Evolutionary conservation across 805 yeast genomes (phyloP).

Genomic region (Suhomyces vadensis): DNA sequence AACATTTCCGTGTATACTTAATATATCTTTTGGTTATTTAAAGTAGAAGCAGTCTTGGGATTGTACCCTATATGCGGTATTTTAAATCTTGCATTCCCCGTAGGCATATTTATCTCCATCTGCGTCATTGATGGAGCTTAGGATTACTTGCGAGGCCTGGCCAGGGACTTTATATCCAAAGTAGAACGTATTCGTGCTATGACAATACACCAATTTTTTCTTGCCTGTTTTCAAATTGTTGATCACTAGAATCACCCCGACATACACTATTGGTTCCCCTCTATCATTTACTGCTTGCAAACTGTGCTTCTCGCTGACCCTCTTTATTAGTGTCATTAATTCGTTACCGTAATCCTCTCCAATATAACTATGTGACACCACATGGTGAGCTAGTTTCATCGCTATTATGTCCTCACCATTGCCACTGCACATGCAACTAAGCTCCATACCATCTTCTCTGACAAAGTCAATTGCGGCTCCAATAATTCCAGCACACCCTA

Average conservation of each 20-base stretch:
- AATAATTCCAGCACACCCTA: conserved; percentile 54
- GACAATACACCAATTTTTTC: conserved; percentile 31
- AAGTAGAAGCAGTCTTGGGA: too few relatives aligned
- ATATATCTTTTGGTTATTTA: conserved; percentile 10
- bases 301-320: conserved; percentile 10
- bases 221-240: conserved; percentile 9
- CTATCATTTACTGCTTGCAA: conserved; percentile 15
- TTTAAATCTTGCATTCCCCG: conserved; percentile 25
- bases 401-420: conserved; percentile 56
- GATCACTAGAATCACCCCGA: conserved; percentile 32
- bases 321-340: conserved; percentile 18
- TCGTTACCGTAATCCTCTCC: conserved; percentile 20
- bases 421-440: conserved; percentile 49
- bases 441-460: conserved; percentile 18
- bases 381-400: conserved; percentile 40
- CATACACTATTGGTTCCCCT: conserved; percentile 22
- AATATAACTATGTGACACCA: conserved; percentile 16
- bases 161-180: conserved; percentile 21
- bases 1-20: conserved; percentile 15
- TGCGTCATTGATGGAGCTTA: conserved; percentile 17
- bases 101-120: conserved; percentile 24
- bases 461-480: conserved; percentile 45
- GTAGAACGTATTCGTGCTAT: conserved; percentile 34
- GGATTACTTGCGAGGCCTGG: conserved; percentile 20
- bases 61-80: background rate